phyloP scores from a whole-genome alignment of 106 monocot genomes.

The Agapanthus africanus region DNA sequence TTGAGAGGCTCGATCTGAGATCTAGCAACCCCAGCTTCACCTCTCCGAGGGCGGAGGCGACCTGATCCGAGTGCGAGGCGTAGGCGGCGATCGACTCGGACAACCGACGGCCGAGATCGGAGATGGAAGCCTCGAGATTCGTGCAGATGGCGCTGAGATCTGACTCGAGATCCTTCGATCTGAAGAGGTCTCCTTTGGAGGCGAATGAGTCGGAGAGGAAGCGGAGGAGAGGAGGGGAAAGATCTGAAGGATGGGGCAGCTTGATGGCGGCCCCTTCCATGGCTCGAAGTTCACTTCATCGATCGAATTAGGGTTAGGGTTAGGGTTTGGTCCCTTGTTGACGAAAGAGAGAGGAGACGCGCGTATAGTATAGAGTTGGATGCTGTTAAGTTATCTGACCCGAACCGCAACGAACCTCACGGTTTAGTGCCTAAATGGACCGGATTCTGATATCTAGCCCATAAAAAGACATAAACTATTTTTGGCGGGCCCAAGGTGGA shows the following conservation, averaged over 20 bases:
- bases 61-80: constrained; percentile 28
- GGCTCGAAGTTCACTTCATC: constrained; percentile 12
- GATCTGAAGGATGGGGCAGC: constrained; percentile 28
- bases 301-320: constrained; percentile 12
- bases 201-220: constrained; percentile 46
- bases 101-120: constrained; percentile 41
- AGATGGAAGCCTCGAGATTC: constrained; percentile 48
- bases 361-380: too few species aligned
- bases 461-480: too few species aligned
- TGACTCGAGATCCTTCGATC: constrained; percentile 26
- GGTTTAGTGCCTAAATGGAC: too few species aligned
- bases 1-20: constrained; percentile 19
- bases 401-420: too few species aligned
- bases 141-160: constrained; percentile 47
- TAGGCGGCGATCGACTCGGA: constrained; percentile 28
- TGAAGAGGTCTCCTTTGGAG: constrained; percentile 28
- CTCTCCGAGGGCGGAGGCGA: constrained; percentile 16
- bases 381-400: too few species aligned
- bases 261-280: constrained; percentile 23
- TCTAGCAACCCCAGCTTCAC: constrained; percentile 31
- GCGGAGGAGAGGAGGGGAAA: constrained; percentile 28
- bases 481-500: too few species aligned
- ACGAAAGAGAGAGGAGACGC: too few species aligned
- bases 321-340: background rate
- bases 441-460: too few species aligned